These are phyloP conservation scores for Seminavis robusta DNA, from an alignment of 108 stramenopile species.

Conservation along the genomic window DNA sequence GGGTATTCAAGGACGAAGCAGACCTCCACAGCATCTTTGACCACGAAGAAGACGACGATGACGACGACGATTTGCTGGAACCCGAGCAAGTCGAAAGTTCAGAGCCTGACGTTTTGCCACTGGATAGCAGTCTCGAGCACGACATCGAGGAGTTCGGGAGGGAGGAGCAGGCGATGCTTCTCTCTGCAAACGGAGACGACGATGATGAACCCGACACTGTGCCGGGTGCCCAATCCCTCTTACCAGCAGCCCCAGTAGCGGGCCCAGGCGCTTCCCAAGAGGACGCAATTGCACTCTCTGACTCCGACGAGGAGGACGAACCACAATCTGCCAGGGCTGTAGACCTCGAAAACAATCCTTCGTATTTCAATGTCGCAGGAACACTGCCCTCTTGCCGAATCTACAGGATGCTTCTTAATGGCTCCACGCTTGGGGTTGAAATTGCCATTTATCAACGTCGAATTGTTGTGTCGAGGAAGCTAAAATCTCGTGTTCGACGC, in stretches of 20 bases:
- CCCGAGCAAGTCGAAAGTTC: slow-evolving; percentile 34
- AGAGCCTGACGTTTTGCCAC: slow-evolving; percentile 27
- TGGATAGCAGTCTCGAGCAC: slow-evolving; percentile 36
- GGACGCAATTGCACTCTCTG: slow-evolving; percentile 39
- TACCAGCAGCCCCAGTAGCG: neutral
- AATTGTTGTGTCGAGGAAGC: slow-evolving; percentile 24
- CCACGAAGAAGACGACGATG: slow-evolving; percentile 23
- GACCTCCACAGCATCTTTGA: slow-evolving; percentile 46
- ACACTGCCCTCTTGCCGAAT: slow-evolving; percentile 2
- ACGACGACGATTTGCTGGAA: slow-evolving; percentile 26
- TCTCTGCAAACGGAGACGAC: slow-evolving; percentile 34
- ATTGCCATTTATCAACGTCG: slow-evolving; percentile 29
- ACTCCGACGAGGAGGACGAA: slow-evolving; percentile 35
- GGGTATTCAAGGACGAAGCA: slow-evolving; percentile 39
- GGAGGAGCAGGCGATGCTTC: slow-evolving; percentile 70
- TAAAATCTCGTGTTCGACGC: neutral
- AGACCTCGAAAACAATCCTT: slow-evolving; percentile 12
- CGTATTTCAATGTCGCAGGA: no score
- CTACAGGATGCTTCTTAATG: slow-evolving; percentile 29
- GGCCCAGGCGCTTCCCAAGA: slow-evolving; percentile 26
- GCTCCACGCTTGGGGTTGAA: slow-evolving; percentile 24
- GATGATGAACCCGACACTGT: slow-evolving; percentile 33
- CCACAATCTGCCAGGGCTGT: slow-evolving; percentile 9
- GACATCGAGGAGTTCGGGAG: slow-evolving; percentile 69
- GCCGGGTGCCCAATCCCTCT: neutral